Conservation (phyloP, 441 rosid genomes). For the Pelargonium fulgidum region DNA sequence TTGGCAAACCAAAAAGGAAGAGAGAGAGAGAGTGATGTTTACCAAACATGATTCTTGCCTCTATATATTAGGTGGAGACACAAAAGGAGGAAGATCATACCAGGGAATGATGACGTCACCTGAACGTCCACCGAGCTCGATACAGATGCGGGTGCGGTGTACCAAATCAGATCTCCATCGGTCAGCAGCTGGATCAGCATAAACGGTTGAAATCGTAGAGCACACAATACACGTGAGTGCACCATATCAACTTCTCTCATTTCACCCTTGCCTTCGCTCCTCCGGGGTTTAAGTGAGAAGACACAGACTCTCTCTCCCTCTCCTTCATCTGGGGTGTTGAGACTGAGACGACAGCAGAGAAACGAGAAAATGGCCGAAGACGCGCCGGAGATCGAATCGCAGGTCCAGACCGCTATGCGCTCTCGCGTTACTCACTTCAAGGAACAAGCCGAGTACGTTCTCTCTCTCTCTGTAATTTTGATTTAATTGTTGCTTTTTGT, state of each 20-base stretch:
- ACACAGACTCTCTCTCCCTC: neutral
- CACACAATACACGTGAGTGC: neutral
- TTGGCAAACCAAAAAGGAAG: too few species aligned
- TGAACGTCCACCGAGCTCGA: too few species aligned
- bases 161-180: too few species aligned
- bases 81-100: too few species aligned
- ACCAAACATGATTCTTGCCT: too few species aligned
- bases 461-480: conserved; percentile 12
- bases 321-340: neutral
- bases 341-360: neutral
- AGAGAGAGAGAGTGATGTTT: too few species aligned
- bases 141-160: too few species aligned
- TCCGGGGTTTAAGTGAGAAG: neutral
- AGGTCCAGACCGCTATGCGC: conserved; percentile 58
- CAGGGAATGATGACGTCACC: too few species aligned
- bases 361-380: conserved; percentile 8
- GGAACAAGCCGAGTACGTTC: conserved; percentile 52
- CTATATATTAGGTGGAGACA: too few species aligned
- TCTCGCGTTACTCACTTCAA: conserved; percentile 61
- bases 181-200: too few species aligned
- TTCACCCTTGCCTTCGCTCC: neutral
- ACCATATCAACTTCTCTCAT: neutral
- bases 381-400: conserved; percentile 41
- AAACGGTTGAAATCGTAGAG: neutral
- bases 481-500: neutral